Base-by-base conservation (phyloP, 1,284 basidiomycete genomes). In the Hymenochaete sp. region DNA sequence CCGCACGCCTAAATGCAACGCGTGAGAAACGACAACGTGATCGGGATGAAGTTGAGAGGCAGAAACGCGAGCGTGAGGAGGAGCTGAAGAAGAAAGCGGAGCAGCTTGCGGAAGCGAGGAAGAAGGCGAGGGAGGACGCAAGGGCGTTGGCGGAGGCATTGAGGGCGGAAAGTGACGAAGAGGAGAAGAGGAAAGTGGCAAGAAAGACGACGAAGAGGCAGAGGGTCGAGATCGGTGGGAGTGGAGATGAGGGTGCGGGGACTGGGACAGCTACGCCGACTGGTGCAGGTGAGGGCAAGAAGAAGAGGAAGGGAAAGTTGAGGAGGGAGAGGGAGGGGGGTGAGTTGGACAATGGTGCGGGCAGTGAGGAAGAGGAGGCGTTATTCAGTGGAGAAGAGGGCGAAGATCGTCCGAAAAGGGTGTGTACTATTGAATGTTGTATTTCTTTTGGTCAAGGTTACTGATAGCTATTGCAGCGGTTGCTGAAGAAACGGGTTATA, bases 101-200 rank as follows among this genome's bases (percentile, higher is more conserved):
- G 56, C 77, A 77, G 56, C 64, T 91, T 10, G 82, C 82, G 0
- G 83, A 86, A 57, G 73, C 83, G 55, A 77, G 90, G 8, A 72
- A 78, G 31, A 59, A 73, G 42, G 85, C 84, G 21, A 69, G 83
- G n/a, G 88, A 88, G 59, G 79, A 91, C 59, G 86, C 82, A 1
- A 68, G 77, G 56, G 75, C 79, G 59, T 88, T 83, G 85, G 79
- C 79, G 27, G 62, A 72, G 37, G 78, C 80, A 50, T 70, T 77
- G 11, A 70, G 71, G 52, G 71, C 77, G 59, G 79, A 82, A 53
- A 83, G 77, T 54, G 83, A 87, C 42, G 84, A 88, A 49, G 87
- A 89, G 55, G 71, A 72, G 40, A 79, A 85, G 59, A 38, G 29
- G 43, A 26, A 38, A 33, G 1, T 32, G 22, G 28, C 69, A 19